A percentile compares a stretch with the other conserved stretches of the same genome.
phyloP scores from a whole-genome alignment of 73 alveolate species.

The Diophrys appendiculata region DNA sequence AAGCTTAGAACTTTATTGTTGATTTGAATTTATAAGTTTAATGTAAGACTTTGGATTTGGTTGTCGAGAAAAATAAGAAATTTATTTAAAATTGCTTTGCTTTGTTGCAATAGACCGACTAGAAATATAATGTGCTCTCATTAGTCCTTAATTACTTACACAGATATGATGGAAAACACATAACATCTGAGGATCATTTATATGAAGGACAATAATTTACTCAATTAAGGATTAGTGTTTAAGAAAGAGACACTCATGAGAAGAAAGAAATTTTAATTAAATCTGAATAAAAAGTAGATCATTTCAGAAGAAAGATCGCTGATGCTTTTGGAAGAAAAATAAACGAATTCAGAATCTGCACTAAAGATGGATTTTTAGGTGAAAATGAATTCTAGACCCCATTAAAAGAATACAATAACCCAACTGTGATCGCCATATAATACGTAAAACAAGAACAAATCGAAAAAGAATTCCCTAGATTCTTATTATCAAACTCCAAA shows the following conservation, averaged over 20 bases:
- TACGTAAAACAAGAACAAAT: conserved; percentile 20
- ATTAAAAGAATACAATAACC: conserved; percentile 35
- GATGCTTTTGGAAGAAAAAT: conserved; percentile 36
- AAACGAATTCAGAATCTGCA: conserved; percentile 40
- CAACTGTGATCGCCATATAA: conserved; percentile 13
- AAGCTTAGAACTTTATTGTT: conserved; percentile 36
- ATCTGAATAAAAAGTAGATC: conserved; percentile 5
- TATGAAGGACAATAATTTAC: too few relatives aligned
- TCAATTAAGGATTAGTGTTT: too few relatives aligned
- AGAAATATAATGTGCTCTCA: conserved; percentile 16
- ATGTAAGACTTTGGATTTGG: too few relatives aligned
- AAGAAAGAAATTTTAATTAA: background rate
- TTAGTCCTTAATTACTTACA: conserved; percentile 36
- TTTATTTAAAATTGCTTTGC: too few relatives aligned
- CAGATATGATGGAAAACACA: conserved; percentile 63
- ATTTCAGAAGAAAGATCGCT: conserved; percentile 31
- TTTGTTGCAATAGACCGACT: too few relatives aligned
- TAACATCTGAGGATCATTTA: conserved; percentile 24
- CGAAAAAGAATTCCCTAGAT: conserved; percentile 59
- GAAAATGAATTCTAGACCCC: conserved; percentile 23
- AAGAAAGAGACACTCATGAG: too few relatives aligned
- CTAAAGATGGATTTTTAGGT: conserved; percentile 36
- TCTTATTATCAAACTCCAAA: conserved; percentile 20
- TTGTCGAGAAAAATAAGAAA: too few relatives aligned
- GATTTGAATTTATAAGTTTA: conserved; percentile 29